Evolutionary conservation across 1,284 basidiomycete genomes (phyloP).

Genomic region (Agroathelia rolfsii): DNA sequence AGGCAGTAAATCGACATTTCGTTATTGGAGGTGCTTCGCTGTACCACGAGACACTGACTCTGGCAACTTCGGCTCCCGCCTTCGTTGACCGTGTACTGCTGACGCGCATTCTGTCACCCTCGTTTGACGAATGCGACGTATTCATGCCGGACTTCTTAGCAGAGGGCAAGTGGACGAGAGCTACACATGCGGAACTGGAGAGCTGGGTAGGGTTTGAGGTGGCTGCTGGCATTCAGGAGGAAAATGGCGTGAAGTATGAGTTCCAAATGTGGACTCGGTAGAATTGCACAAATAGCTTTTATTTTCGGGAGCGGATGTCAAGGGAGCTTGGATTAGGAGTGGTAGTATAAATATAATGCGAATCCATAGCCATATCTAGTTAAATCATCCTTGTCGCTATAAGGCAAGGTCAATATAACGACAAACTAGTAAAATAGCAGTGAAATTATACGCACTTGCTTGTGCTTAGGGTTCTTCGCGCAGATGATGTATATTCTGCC

Average conservation of each 20-base stretch:
- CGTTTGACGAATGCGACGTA: constrained; percentile 77
- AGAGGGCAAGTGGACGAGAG: constrained; percentile 42
- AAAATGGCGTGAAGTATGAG: constrained; percentile 76
- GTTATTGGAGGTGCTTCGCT: constrained; percentile 87
- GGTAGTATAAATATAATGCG: constrained; percentile 2
- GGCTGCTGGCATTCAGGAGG: constrained; percentile 63
- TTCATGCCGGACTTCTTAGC: constrained; percentile 71
- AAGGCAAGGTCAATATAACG: constrained; percentile 11
- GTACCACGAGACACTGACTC: constrained; percentile 60
- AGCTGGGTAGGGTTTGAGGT: constrained; percentile 78
- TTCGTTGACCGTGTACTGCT: constrained; percentile 76
- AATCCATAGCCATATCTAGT: too few species aligned
- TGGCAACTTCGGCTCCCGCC: constrained; percentile 20
- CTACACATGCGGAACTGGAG: constrained; percentile 51
- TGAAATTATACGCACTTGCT: constrained; percentile 66
- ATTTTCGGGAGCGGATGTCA: constrained; percentile 9
- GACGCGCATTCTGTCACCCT: constrained; percentile 72
- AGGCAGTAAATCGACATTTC: constrained; percentile 47
- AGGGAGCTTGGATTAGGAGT: not conserved
- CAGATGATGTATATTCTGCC: constrained; percentile 92
- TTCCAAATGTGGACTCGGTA: constrained; percentile 84
- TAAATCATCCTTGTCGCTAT: constrained; percentile 58
- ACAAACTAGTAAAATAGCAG: constrained; percentile 4
- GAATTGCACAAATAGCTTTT: constrained; percentile 8
- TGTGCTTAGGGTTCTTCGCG: constrained; percentile 92